Base-by-base conservation (phyloP, 2,329 filamentous ascomycete genomes). In the Hypomyces rosellus region DNA sequence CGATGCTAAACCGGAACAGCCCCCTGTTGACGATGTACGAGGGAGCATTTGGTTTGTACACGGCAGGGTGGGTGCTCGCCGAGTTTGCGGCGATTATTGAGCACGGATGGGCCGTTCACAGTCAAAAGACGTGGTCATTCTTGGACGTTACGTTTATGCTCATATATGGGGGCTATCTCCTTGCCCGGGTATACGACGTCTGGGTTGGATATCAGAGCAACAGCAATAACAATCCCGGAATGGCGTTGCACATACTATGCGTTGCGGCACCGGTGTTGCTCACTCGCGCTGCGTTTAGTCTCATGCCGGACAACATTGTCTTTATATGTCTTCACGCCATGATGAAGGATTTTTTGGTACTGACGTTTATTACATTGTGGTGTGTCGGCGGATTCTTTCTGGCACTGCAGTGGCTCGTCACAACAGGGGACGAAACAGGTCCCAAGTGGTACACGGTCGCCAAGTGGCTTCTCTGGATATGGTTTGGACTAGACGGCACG, bases 381-480 rank as follows among this genome's bases (percentile, higher is more conserved):
- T 88, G 84, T 60, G 88, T 88, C 59, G 81, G 79, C 7, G 85
- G 85, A 3, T 88, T 89, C 62, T 69, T 88, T 8, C 73, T 89
- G 9, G 81, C 83, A 7, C 74, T 89, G 65, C 76, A 80, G 54
- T 88, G 85, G 84, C 77, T 89, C 7, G 61, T 70, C 34, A 63
- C 60, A 22, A 61, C 61, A 2, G 62, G 57, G 45, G 56, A 59
- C 18, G 63, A 57, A 30, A 55, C 54, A 14, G 53, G 63, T 18
- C 66, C 68, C 2, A 63, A 60, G 36, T 74, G 70, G 69, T 63
- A 67, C 30, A 84, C 82, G 0, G 85, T 88, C 45, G 78, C 78
- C 33, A 88, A 88, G 65, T 89, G 85, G 85, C 85, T 89, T 76
- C 73, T 89, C 3, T 88, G 83, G 82, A 86, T 89, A 57, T 89